These are phyloP conservation scores for Aspergillus glaucus DNA, from an alignment of 2,329 filamentous ascomycete genomes.

Conservation along the genomic window DNA sequence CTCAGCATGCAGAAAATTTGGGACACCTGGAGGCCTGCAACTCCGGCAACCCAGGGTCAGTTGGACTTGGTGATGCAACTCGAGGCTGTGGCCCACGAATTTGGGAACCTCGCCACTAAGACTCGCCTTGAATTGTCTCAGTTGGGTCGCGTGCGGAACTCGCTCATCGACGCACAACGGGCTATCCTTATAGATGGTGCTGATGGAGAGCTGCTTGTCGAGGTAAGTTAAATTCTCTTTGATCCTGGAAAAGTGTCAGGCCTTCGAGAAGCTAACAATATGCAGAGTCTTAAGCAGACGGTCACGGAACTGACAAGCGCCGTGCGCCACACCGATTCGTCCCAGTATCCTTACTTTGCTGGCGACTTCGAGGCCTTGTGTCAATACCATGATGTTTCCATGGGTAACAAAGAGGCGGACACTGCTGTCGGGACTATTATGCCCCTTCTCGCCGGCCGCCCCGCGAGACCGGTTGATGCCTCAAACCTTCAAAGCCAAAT, in stretches of 20 bases:
- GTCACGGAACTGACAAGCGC: slow-evolving; percentile 30
- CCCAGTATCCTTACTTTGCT: slow-evolving; percentile 38
- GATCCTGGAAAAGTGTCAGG: not conserved
- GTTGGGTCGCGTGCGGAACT: slow-evolving; percentile 30
- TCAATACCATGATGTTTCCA: slow-evolving; percentile 38
- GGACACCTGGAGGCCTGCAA: slow-evolving; percentile 61
- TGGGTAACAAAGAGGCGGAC: not conserved
- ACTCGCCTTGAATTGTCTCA: slow-evolving; percentile 31
- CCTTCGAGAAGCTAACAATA: not conserved
- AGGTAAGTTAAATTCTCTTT: slow-evolving; percentile 14
- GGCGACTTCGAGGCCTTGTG: slow-evolving; percentile 43
- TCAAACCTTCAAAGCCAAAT: slow-evolving; percentile 28
- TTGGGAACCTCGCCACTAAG: slow-evolving; percentile 31
- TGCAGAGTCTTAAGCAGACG: slow-evolving; percentile 31
- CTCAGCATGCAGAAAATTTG: slow-evolving; percentile 75
- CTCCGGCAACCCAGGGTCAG: slow-evolving; percentile 34
- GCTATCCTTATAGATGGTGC: slow-evolving; percentile 31
- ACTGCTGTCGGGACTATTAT: slow-evolving; percentile 12
- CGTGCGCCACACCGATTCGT: slow-evolving; percentile 23
- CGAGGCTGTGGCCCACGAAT: slow-evolving; percentile 30
- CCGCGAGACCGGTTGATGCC: slow-evolving; percentile 26
- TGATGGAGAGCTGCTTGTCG: slow-evolving; percentile 29
- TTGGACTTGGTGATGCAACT: slow-evolving; percentile 30
- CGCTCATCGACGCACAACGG: slow-evolving; percentile 33
- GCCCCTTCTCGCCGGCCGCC: slow-evolving; percentile 33